A percentile compares a stretch with the other conserved stretches of the same genome.
Conservation (phyloP, 2,329 filamentous ascomycete species). For the Talaromyces rugulosus region DNA sequence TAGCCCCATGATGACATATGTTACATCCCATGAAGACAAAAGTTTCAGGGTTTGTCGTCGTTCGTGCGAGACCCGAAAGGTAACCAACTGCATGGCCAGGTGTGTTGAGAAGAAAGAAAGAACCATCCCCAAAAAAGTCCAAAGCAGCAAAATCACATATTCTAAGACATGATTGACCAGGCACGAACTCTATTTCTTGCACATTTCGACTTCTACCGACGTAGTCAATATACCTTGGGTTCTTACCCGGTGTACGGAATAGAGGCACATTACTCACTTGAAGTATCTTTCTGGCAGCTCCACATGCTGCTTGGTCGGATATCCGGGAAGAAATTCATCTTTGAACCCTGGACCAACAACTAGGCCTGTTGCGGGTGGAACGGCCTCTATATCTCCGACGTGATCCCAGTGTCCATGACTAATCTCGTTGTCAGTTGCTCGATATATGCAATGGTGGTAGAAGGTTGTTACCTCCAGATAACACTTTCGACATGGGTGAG, state of each 20-base stretch:
- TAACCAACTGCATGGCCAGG: slow-evolving; percentile 25
- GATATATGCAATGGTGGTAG: too few relatives aligned
- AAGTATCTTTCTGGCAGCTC: slow-evolving; percentile 41
- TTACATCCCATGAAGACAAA: slow-evolving; percentile 53
- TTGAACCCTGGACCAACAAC: slow-evolving; percentile 49
- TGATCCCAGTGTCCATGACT: slow-evolving; percentile 39
- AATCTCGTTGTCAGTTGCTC: slow-evolving; percentile 18
- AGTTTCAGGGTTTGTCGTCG: slow-evolving; percentile 14
- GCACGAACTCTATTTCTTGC: slow-evolving; percentile 16
- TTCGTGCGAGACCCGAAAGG: slow-evolving; percentile 23
- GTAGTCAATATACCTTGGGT: neutral
- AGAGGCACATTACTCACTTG: slow-evolving; percentile 22
- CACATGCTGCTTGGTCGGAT: slow-evolving; percentile 37
- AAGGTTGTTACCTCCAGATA: slow-evolving; percentile 26
- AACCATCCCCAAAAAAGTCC: slow-evolving; percentile 28
- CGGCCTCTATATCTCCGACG: slow-evolving; percentile 41
- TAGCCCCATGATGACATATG: slow-evolving; percentile 42
- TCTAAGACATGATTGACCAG: slow-evolving; percentile 21
- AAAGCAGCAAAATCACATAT: slow-evolving; percentile 22
- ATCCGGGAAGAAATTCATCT: slow-evolving; percentile 39
- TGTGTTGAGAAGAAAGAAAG: slow-evolving; percentile 26
- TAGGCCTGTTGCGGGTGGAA: slow-evolving; percentile 39
- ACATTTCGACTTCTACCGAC: neutral
- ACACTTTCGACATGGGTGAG: slow-evolving; percentile 23
- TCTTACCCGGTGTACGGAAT: too few relatives aligned